These are phyloP conservation scores for Ophiostoma sp. DNA, from an alignment of 2,329 filamentous ascomycete genomes.

Conservation along the genomic window DNA sequence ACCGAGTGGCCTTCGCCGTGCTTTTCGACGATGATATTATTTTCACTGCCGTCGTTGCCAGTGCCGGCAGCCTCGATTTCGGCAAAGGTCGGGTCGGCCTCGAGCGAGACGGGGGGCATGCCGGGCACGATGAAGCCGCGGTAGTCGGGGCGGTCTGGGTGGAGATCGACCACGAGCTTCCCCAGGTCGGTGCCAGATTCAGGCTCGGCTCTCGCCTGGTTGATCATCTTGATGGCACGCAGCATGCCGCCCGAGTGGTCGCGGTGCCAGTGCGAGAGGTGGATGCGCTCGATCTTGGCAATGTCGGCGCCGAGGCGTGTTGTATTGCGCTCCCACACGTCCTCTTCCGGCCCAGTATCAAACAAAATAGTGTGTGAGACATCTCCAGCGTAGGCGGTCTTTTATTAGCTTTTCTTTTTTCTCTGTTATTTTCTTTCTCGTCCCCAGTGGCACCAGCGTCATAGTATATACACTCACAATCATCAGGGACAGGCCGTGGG, in stretches of 20 bases:
- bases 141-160: constrained; percentile 48
- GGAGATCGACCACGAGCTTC: constrained; percentile 44
- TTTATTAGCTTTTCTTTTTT: neutral
- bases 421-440: neutral
- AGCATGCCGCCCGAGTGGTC: constrained; percentile 51
- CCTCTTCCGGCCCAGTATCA: constrained; percentile 49
- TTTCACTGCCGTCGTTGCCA: neutral
- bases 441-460: no score
- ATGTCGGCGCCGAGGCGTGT: constrained; percentile 41
- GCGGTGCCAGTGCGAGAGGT: constrained; percentile 51
- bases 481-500: constrained; percentile 49
- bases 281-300: constrained; percentile 42
- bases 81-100: constrained; percentile 48
- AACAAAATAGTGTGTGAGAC: constrained; percentile 39
- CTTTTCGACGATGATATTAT: neutral
- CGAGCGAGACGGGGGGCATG: constrained; percentile 41
- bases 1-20: neutral
- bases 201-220: constrained; percentile 34
- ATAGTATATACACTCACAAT: constrained; percentile 36
- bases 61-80: constrained; percentile 31
- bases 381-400: neutral
- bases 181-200: neutral
- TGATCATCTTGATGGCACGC: constrained; percentile 45
- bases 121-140: constrained; percentile 42
- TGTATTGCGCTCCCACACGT: constrained; percentile 47